phyloP scores from a whole-genome alignment of 2,329 filamentous ascomycete species.

The Fusarium bactridioides region DNA sequence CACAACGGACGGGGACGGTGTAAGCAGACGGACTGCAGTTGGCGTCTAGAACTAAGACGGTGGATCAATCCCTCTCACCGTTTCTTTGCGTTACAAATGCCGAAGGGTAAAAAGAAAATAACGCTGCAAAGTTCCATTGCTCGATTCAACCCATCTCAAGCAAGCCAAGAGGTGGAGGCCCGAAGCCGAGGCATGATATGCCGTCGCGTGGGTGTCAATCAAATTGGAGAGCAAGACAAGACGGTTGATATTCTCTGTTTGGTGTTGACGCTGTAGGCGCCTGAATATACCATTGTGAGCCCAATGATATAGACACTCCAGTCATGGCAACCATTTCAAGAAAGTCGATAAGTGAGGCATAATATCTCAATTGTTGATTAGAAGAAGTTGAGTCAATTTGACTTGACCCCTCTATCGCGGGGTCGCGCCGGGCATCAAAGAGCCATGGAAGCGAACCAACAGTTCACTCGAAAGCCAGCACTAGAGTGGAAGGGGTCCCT shows the following conservation, averaged over 20 bases:
- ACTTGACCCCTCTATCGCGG: slow-evolving; percentile 30
- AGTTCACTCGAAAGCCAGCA: neutral
- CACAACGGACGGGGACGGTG: neutral
- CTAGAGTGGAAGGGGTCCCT: slow-evolving; percentile 9
- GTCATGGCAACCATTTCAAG: neutral
- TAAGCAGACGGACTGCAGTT: slow-evolving; percentile 7
- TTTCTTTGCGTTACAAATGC: slow-evolving; percentile 21
- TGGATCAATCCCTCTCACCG: slow-evolving; percentile 23
- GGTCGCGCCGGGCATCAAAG: slow-evolving; percentile 8
- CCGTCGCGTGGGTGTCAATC: neutral
- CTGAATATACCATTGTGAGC: neutral
- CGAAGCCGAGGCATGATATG: slow-evolving; percentile 10
- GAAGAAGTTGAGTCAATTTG: slow-evolving; percentile 19
- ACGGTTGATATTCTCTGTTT: neutral
- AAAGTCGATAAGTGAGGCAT: slow-evolving; percentile 12
- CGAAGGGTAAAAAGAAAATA: slow-evolving; percentile 13
- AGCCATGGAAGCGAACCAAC: slow-evolving; percentile 17
- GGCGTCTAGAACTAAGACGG: slow-evolving; percentile 9
- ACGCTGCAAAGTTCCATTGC: slow-evolving; percentile 1
- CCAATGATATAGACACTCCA: slow-evolving; percentile 15
- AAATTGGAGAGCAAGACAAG: slow-evolving; percentile 19
- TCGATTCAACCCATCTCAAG: neutral
- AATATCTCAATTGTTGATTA: slow-evolving; percentile 18
- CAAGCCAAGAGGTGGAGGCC: neutral
- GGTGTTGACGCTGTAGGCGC: slow-evolving; percentile 12